Evolutionary conservation across 2,329 filamentous ascomycete species (phyloP), one percentile per base, ranked within the genome.

Genomic region (Simplicillium aogashimaense): DNA sequence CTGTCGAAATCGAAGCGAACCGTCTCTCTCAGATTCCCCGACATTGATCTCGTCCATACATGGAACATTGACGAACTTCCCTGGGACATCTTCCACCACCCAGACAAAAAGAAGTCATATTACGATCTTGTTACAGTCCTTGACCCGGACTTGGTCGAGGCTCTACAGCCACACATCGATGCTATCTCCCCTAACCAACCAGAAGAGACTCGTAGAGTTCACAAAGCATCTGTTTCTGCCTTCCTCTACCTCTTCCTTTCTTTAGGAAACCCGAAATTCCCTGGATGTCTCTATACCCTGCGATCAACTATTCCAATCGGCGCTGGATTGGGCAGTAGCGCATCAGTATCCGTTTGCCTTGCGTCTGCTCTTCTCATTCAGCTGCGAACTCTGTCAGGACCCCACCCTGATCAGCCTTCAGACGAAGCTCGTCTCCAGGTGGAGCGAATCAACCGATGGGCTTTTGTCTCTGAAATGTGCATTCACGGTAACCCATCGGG

Each of bases 401-500:
- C 92, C 1, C 90, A 97, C 56, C 85, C 86, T 1, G 90, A 97
- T 53, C 90, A 97, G 60, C 86, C 88, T 4, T 65, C 79, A 1
- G 81, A 87, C 40, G 92, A 98, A 64, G 86, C 86, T n/a, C 80
- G 85, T 44, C 64, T 88, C 34, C 90, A 98, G 58, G 75, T 97
- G 25, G 89, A 97, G 65, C 80, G 90, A 47, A 95, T 98, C 64
- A 98, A 98, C 61, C 77, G 85, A 45, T 98, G 94, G 92, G 89
- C 92, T 0, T 97, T 95, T 60, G 92, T 98, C 1, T 84, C 84
- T 17, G 92, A 98, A 60, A 84, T 97, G 78, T 92, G 88, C 63
- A 95, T 97, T 47, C 92, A 98, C 57, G 92, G 90, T 30, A 97
- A 94, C 55, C 92, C 92, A 1, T 95, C 87, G 0, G 92, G 92